Conservation (phyloP, 768 basidiomycete genomes). For the Tremella mesenterica region DNA sequence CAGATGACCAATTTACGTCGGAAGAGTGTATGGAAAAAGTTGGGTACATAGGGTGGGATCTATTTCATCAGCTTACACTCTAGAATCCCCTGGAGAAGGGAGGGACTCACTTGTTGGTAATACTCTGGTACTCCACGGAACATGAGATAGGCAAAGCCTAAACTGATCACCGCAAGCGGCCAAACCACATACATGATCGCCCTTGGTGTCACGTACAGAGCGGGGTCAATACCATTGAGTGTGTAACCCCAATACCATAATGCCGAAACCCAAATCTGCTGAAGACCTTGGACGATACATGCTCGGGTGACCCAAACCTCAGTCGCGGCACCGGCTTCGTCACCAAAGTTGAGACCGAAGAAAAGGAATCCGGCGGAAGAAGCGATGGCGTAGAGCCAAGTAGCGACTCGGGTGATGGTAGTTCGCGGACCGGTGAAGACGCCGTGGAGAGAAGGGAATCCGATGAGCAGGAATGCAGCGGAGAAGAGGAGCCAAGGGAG, state of each 20-base stretch:
- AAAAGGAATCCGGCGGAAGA: slow-evolving; percentile 89
- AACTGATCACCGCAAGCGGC: slow-evolving; percentile 68
- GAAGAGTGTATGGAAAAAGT: slow-evolving; percentile 81
- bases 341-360: slow-evolving; percentile 94
- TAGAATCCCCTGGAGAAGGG: background rate
- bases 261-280: slow-evolving; percentile 91
- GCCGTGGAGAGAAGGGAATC: slow-evolving; percentile 64
- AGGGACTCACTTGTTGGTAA: slow-evolving; percentile 34
- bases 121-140: slow-evolving; percentile 76
- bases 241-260: slow-evolving; percentile 93
- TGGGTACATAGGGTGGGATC: slow-evolving; percentile 88
- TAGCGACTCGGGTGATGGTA: slow-evolving; percentile 66
- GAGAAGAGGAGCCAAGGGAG: slow-evolving; percentile 87
- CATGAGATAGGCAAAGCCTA: slow-evolving; percentile 73
- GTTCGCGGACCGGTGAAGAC: slow-evolving; percentile 57
- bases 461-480: slow-evolving; percentile 83
- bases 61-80: slow-evolving; percentile 60
- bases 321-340: slow-evolving; percentile 94
- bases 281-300: slow-evolving; percentile 86
- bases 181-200: slow-evolving; percentile 73
- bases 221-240: slow-evolving; percentile 52
- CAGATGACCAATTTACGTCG: slow-evolving; percentile 84
- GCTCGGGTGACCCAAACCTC: slow-evolving; percentile 89
- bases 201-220: slow-evolving; percentile 61
- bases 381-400: slow-evolving; percentile 81